Evolutionary conservation across 305 asterid species (phyloP).

Genomic region (Withania somnifera): DNA sequence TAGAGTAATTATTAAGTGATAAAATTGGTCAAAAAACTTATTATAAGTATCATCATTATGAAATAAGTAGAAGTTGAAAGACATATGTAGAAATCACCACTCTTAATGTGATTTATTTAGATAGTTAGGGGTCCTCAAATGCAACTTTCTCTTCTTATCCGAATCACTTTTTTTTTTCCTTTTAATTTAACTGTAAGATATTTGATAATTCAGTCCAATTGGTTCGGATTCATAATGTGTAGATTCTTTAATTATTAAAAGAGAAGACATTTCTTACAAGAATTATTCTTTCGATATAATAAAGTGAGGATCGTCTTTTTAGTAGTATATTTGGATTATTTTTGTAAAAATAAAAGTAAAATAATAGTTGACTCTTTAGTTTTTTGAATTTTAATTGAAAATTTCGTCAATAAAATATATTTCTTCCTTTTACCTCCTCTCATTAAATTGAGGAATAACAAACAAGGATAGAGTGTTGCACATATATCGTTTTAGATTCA

Average conservation of each 20-base stretch:
- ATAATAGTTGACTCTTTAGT: too few relatives aligned
- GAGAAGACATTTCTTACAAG: not conserved
- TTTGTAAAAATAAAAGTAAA: too few relatives aligned
- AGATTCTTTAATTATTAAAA: not conserved
- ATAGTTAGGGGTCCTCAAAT: not conserved
- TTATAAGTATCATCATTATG: not conserved
- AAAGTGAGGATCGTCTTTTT: too few relatives aligned
- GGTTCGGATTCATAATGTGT: not conserved
- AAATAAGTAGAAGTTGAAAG: not conserved
- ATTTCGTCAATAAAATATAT: too few relatives aligned
- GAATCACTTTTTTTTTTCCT: not conserved
- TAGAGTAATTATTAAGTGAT: not conserved
- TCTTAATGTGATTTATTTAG: not conserved
- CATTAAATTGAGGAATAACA: too few relatives aligned
- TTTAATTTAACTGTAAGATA: not conserved
- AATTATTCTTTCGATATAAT: too few relatives aligned
- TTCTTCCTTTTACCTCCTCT: too few relatives aligned
- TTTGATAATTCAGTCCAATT: not conserved
- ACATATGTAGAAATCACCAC: not conserved
- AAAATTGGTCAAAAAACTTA: not conserved
- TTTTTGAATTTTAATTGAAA: too few relatives aligned
- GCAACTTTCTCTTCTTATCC: not conserved
- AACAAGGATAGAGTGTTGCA: too few relatives aligned
- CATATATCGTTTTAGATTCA: too few relatives aligned
- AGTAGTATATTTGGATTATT: too few relatives aligned